Evolutionary conservation across 257 asterid species (phyloP), one percentile per base, ranked within the genome.

Genomic region (Rubia yunnanensis): DNA sequence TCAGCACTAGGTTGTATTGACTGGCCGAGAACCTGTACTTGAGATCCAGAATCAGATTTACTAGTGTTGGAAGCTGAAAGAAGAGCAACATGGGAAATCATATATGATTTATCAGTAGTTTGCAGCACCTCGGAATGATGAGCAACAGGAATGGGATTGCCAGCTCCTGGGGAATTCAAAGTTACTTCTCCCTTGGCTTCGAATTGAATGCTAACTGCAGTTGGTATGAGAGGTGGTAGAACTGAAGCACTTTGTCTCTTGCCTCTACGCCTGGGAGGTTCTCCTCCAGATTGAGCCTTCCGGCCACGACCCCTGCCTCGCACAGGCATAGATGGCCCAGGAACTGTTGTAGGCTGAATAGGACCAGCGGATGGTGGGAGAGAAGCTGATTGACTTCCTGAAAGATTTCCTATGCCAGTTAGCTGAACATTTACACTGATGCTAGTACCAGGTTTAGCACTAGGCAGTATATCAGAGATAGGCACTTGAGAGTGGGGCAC

Each of bases 221-320:
- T 24, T 18, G 73, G 67, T 23, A 39, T 53, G 58, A 76, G 61
- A 67, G 70, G 44, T 60, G 77, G 41, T 17, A 81, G 79, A 74
- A 71, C 72, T 73, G 70, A 60, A 24, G 62, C 22, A 41, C 70
- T 66, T 76, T 81, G 91, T 73, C 76, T 88, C 79, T 82, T 92
- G 35, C 96, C 97, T 52, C 92, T 76, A 67, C 87, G 91, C 74
- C 89, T 78, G 59, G 91, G 80, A 56, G 84, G 77, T 78, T 89
- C 98, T 76, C 85, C 94, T 14, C 73, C 85, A 68, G 72, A 68
- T 67, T 76, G 85, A 71, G 82, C 57, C 67, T 84, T 87, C 48
- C 91, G 84, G 38, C 95, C 96, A 72, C 81, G 75, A 55, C 95
- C 96, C 75, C 95, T 75, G 58, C 95, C 95, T 75, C 84, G 86